Evolutionary conservation across 495 filamentous ascomycete genomes (phyloP).

Genomic region (Choiromyces venosus): DNA sequence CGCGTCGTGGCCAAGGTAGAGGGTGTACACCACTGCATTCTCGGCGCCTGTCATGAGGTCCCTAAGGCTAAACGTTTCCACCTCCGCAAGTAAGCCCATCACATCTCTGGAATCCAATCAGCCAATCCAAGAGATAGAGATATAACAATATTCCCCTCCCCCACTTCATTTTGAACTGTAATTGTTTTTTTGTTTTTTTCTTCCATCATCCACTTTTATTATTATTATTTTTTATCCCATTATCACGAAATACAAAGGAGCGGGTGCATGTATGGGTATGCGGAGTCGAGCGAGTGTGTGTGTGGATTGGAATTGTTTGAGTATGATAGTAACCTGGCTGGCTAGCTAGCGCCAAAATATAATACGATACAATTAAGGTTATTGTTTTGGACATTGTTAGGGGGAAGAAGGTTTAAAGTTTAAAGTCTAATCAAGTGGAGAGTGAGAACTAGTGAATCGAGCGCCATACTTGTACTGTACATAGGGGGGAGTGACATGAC

Average conservation of each 20-base stretch:
- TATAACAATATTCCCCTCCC: background rate
- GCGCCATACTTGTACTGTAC: too few relatives aligned
- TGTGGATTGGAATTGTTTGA: too few relatives aligned
- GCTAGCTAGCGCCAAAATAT: too few relatives aligned
- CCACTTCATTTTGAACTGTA: background rate
- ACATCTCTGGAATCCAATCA: background rate
- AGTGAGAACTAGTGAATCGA: background rate
- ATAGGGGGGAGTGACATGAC: background rate
- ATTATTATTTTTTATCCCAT: background rate
- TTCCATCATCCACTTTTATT: background rate
- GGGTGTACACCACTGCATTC: background rate
- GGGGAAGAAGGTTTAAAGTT: background rate
- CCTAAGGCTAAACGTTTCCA: background rate
- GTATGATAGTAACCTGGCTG: too few relatives aligned
- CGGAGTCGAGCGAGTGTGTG: background rate
- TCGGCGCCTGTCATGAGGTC: background rate
- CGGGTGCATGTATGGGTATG: background rate
- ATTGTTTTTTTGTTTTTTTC: background rate
- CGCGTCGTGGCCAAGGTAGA: background rate
- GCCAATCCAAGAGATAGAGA: background rate
- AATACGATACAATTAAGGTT: background rate
- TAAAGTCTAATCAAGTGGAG: too few relatives aligned
- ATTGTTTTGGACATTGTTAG: background rate
- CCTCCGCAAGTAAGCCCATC: background rate
- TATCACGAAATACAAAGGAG: background rate